Percentiles rank a stretch among this genome's conserved stretches.
phyloP scores from a whole-genome alignment of 192 early-diverging fungal species.

The Cetraspora pellucida region DNA sequence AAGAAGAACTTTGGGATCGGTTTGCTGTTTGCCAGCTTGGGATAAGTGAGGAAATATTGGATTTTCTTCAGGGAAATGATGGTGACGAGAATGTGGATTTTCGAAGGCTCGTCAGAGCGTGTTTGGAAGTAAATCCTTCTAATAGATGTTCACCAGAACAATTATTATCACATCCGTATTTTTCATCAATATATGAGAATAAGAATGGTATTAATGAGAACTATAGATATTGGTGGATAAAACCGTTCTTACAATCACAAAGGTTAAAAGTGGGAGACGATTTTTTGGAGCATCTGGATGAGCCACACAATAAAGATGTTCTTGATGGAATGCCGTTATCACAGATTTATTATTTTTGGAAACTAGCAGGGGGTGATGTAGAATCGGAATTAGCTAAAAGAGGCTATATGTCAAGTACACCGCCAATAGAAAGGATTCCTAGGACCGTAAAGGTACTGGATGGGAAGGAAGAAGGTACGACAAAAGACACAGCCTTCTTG shows the following conservation, averaged over 20 bases:
- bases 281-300: conserved; percentile 7
- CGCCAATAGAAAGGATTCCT: conserved; percentile 60
- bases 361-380: conserved; percentile 65
- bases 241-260: conserved; percentile 50
- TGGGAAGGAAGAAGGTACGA: conserved; percentile 41
- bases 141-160: conserved; percentile 35
- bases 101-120: conserved; percentile 33
- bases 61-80: conserved; percentile 44
- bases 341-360: conserved; percentile 67
- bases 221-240: conserved; percentile 30
- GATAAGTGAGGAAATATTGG: conserved; percentile 48
- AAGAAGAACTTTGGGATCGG: conserved; percentile 43
- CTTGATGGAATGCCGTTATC: conserved; percentile 50
- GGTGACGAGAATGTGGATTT: conserved; percentile 32
- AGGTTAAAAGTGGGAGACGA: conserved; percentile 43
- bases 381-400: conserved; percentile 56
- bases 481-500: conserved; percentile 46
- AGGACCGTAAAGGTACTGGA: conserved; percentile 45
- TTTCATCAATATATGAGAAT: conserved; percentile 32
- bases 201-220: not conserved
- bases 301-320: conserved; percentile 32
- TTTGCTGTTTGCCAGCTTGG: conserved; percentile 40
- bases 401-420: conserved; percentile 50
- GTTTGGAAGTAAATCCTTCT: conserved; percentile 36
- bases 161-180: conserved; percentile 44